These are phyloP conservation scores for Ophiostoma sp. DNA, from an alignment of 2,329 filamentous ascomycete species.

Conservation along the genomic window DNA sequence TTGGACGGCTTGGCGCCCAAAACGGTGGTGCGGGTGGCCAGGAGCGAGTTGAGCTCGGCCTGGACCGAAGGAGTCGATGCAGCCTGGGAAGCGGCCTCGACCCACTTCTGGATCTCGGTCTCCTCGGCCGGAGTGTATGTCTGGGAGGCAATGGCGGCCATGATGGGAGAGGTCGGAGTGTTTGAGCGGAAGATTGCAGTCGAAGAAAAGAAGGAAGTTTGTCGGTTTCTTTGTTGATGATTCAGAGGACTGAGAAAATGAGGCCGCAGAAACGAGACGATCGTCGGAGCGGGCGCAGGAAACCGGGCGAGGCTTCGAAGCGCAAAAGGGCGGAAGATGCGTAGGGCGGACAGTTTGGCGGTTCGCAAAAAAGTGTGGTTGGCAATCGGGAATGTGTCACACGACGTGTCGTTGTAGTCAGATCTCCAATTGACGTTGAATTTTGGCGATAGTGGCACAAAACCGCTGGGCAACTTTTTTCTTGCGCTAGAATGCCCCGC, in stretches of 20 bases:
- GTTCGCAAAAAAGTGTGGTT: background rate
- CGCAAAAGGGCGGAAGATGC: slow-evolving; percentile 38
- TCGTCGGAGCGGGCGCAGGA: slow-evolving; percentile 30
- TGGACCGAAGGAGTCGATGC: slow-evolving; percentile 56
- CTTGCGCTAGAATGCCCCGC: slow-evolving; percentile 13
- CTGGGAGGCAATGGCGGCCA: slow-evolving; percentile 63
- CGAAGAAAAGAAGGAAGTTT: background rate
- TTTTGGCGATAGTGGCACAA: background rate
- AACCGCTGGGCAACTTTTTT: background rate
- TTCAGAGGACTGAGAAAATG: background rate
- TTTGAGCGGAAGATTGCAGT: background rate
- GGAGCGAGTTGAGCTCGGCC: slow-evolving; percentile 78
- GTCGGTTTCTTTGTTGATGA: background rate
- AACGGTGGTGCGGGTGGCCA: slow-evolving; percentile 83
- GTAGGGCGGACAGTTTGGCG: slow-evolving; percentile 50
- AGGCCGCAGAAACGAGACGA: slow-evolving; percentile 1
- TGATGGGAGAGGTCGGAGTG: slow-evolving; percentile 1
- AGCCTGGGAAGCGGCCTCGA: slow-evolving; percentile 71
- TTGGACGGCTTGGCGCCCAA: slow-evolving; percentile 87
- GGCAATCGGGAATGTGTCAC: background rate
- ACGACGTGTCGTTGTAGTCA: background rate
- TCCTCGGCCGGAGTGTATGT: slow-evolving; percentile 78
- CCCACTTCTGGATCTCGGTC: slow-evolving; percentile 86
- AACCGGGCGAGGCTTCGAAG: slow-evolving; percentile 38
- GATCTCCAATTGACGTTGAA: background rate